A percentile compares a stretch with the other conserved stretches of the same genome.
Conservation (phyloP, 1,284 basidiomycete genomes). For the Exobasidium rhododendri region DNA sequence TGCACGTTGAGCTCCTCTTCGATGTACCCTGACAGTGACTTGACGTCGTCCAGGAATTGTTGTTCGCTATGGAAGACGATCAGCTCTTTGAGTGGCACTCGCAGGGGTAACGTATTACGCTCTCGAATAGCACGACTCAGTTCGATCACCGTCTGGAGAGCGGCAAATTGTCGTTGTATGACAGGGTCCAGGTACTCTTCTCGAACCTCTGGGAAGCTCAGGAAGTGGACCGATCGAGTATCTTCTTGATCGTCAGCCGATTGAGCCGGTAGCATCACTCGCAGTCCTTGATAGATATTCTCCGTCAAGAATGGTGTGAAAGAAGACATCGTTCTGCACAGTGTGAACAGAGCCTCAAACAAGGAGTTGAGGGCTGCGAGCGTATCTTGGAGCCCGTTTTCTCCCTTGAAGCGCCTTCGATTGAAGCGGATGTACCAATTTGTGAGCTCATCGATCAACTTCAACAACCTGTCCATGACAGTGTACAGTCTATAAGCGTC, state of each 20-base stretch:
- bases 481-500: constrained; percentile 95
- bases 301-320: constrained; percentile 98
- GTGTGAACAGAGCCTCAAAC: constrained; percentile 89
- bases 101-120: constrained; percentile 68
- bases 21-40: constrained; percentile 81
- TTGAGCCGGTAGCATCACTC: constrained; percentile 65
- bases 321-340: constrained; percentile 94
- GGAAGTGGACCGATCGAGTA: constrained; percentile 88
- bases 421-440: constrained; percentile 99
- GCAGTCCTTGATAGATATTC: constrained; percentile 89
- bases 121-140: constrained; percentile 86
- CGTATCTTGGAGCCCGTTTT: constrained; percentile 86
- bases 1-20: constrained; percentile 94
- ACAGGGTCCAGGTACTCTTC: constrained; percentile 93
- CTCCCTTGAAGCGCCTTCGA: constrained; percentile 89
- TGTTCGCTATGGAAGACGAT: constrained; percentile 87
- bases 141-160: constrained; percentile 93
- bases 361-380: constrained; percentile 86
- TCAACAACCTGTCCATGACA: constrained; percentile 87
- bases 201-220: constrained; percentile 87
- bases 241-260: constrained; percentile 64
- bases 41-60: constrained; percentile 81
- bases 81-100: constrained; percentile 84
- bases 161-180: constrained; percentile 90
- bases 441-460: constrained; percentile 91